phyloP scores from a whole-genome alignment of 257 asterid genomes.

The Gentiana dahurica region DNA sequence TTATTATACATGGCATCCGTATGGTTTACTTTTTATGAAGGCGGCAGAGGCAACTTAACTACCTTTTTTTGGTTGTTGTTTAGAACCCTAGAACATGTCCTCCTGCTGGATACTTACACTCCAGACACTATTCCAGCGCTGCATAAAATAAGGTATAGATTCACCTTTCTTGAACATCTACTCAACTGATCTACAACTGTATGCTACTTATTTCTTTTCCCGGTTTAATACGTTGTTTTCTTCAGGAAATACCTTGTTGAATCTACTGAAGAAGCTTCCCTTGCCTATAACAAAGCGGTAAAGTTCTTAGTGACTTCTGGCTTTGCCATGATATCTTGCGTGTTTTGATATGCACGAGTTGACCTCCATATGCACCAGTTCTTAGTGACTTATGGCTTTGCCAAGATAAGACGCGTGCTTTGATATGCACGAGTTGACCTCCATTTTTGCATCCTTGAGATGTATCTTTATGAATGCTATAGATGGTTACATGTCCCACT shows the following conservation, averaged over 20 bases:
- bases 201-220: background rate
- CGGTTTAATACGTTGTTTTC: conserved; percentile 5
- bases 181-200: background rate
- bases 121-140: conserved; percentile 91
- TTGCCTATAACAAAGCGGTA: conserved; percentile 97
- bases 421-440: background rate
- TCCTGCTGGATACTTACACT: conserved; percentile 86
- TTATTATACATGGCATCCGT: too few relatives aligned
- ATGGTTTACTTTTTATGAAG: too few relatives aligned
- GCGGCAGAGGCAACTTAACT: too few relatives aligned
- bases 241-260: conserved; percentile 82
- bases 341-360: background rate
- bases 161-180: background rate
- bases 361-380: background rate
- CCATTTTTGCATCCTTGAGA: background rate
- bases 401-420: background rate
- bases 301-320: conserved; percentile 9
- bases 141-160: conserved; percentile 72
- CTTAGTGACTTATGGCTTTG: conserved; percentile 1
- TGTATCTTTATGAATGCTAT: background rate
- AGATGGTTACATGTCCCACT: too few relatives aligned
- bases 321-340: conserved; percentile 1
- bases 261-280: conserved; percentile 93
- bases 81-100: conserved; percentile 90
- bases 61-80: conserved; percentile 7